phyloP scores from a whole-genome alignment of 192 early-diverging fungal species.

The Spizellomyces punctatus region DNA sequence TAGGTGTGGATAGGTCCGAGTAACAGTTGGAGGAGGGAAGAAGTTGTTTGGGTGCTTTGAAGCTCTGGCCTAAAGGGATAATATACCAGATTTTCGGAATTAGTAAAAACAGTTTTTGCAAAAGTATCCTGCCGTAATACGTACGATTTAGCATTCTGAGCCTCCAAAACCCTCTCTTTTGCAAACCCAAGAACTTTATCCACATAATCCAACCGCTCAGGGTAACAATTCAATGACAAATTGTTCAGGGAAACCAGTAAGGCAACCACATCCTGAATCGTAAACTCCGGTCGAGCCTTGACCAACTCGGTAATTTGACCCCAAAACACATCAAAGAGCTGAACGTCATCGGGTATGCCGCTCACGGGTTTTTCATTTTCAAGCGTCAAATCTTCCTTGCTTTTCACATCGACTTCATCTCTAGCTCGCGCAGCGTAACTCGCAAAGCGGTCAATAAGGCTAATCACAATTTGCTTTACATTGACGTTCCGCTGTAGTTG shows the following conservation, averaged over 20 bases:
- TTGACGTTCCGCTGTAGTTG: constrained; percentile 91
- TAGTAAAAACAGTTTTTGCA: constrained; percentile 7
- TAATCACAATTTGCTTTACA: constrained; percentile 95
- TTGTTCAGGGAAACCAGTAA: constrained; percentile 86
- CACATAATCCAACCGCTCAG: constrained; percentile 81
- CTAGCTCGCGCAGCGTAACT: constrained; percentile 79
- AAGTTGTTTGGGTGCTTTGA: constrained; percentile 66
- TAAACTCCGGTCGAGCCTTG: constrained; percentile 86
- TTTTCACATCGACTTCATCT: constrained; percentile 46
- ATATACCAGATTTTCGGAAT: constrained; percentile 21
- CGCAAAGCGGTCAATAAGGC: constrained; percentile 91
- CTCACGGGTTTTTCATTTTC: constrained; percentile 45
- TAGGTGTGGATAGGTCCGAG: constrained; percentile 83
- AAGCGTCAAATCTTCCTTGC: constrained; percentile 16
- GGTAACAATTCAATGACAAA: constrained; percentile 91
- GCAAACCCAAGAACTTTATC: constrained; percentile 92
- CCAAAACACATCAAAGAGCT: constrained; percentile 98
- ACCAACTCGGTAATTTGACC: constrained; percentile 90
- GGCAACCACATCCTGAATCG: constrained; percentile 89
- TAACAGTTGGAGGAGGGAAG: constrained; percentile 81
- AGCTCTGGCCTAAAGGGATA: constrained; percentile 53
- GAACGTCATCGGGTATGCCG: constrained; percentile 84
- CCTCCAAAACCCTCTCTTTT: constrained; percentile 67
- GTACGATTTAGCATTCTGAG: constrained; percentile 30
- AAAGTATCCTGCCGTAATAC: not conserved